Evolutionary conservation across 176 grass and related monocot genomes (phyloP).

Genomic region (Oryza meridionalis): DNA sequence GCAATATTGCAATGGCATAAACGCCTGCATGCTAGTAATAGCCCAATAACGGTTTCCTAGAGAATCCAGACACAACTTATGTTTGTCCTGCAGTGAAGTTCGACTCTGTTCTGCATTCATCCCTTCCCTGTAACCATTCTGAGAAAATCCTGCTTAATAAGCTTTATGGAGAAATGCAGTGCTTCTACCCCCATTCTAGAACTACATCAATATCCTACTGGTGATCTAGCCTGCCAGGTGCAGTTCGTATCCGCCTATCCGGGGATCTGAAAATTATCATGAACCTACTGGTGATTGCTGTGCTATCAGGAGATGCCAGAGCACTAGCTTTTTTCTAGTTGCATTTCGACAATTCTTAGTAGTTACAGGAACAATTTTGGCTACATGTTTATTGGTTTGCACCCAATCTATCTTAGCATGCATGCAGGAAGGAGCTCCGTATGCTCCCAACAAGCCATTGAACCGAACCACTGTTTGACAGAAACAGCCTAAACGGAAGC

Average conservation of each 20-base stretch:
- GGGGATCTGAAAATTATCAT: neutral
- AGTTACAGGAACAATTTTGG: neutral
- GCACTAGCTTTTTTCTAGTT: neutral
- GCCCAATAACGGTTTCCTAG: no score
- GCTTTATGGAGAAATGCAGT: neutral
- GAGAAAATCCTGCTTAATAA: neutral
- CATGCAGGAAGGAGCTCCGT: neutral
- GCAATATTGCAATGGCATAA: neutral
- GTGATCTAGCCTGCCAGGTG: neutral
- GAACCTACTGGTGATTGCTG: neutral
- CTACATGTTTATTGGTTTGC: neutral
- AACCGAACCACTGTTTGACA: neutral
- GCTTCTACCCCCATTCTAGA: no score
- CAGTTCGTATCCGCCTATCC: neutral
- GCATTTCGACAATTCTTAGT: neutral
- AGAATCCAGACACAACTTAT: neutral
- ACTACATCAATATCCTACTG: no score
- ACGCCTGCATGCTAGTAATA: neutral
- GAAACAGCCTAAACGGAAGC: constrained; percentile 23
- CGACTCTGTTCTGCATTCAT: no score
- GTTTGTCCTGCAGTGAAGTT: neutral
- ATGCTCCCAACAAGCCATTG: neutral
- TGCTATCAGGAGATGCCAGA: neutral
- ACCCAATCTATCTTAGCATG: neutral
- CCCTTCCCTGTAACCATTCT: neutral